Base-by-base conservation (phyloP, 164 flowering plant genomes). In the Magnolia changhungtana region DNA sequence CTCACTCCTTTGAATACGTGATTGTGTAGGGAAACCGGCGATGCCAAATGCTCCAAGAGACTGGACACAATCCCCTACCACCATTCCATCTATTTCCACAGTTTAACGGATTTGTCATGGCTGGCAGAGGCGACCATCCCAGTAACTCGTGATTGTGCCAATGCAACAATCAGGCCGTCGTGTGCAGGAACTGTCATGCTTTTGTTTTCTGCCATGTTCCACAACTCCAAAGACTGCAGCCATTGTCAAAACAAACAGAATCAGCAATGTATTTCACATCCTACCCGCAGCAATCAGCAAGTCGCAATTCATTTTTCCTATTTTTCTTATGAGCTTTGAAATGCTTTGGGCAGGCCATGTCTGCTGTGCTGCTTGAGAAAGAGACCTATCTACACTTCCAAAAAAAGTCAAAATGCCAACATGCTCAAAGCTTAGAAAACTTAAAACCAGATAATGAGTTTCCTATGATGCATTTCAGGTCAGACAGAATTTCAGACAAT, bases 41-140 rank as follows among this genome's bases (percentile, higher is more conserved):
- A 67, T 67, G 45, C 50, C 49, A 3, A 11, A 27, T 67, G 63
- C 63, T 59, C 63, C 63, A 8, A 59, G 63, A 59, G n/a, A 13
- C 10, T 3, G 16, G n/a, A 59, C n/a, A 59, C 4, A 10, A 21
- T 27, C 67, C 66, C 37, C 37, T 19, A 65, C 70, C 27, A 65
- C 11, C 11, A 27, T 10, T 16, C 29, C 13, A 67, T 18, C 85
- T 81, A 95, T 79, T 96, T 96, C 98, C 99, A 94, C 37, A 96
- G 68, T 86, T 91, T 94, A 4, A 96, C 97, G 3, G 93, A 89
- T 72, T 89, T 86, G 85, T 94, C 98, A 75, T 96, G 95, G 80
- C 99, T 92, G 6, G 96, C 95, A 70, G 99, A 94, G 45, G 99
- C 99, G 74, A 96, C 93, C 96, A 91, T 89, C 68, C 98, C 94